phyloP scores from a whole-genome alignment of 2,329 filamentous ascomycete genomes.

The Lasiodiplodia gonubiensis region DNA sequence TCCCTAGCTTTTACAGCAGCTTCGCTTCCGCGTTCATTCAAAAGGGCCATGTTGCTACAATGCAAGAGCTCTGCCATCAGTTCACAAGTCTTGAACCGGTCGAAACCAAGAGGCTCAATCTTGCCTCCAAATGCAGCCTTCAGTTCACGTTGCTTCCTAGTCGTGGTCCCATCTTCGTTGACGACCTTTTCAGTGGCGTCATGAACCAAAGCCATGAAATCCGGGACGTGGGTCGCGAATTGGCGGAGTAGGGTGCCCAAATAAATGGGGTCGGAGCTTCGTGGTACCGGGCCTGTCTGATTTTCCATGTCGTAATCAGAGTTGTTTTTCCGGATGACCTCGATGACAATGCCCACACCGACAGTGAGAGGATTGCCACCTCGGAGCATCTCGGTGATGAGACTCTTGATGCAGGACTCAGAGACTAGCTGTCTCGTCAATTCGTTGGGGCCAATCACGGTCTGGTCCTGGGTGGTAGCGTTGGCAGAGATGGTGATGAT shows the following conservation, averaged over 20 bases:
- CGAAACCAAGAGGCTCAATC: constrained; percentile 94
- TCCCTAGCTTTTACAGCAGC: constrained; percentile 82
- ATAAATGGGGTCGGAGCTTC: constrained; percentile 94
- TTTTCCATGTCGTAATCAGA: constrained; percentile 97
- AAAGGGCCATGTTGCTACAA: constrained; percentile 96
- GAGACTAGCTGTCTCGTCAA: constrained; percentile 95
- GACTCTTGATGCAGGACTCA: constrained; percentile 76
- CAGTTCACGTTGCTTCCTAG: constrained; percentile 74
- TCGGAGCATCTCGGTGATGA: constrained; percentile 90
- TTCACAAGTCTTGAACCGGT: constrained; percentile 98
- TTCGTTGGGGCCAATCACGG: constrained; percentile 98
- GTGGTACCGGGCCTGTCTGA: constrained; percentile 76
- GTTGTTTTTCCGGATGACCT: constrained; percentile 99
- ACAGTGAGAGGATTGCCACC: constrained; percentile 95
- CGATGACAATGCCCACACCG: constrained; percentile 95
- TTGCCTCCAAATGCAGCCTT: constrained; percentile 87
- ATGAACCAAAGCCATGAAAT: constrained; percentile 91
- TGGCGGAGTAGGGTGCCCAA: constrained; percentile 85
- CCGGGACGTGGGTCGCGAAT: constrained; percentile 88
- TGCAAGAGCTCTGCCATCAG: constrained; percentile 97
- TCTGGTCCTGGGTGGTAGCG: constrained; percentile 95
- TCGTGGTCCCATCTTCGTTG: constrained; percentile 61
- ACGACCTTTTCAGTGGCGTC: constrained; percentile 67
- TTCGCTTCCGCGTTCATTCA: constrained; percentile 91
- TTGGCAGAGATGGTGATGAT: constrained; percentile 99